These are phyloP conservation scores for Eimeria maxima DNA, from an alignment of 169 alveolate genomes.

Conservation along the genomic window DNA sequence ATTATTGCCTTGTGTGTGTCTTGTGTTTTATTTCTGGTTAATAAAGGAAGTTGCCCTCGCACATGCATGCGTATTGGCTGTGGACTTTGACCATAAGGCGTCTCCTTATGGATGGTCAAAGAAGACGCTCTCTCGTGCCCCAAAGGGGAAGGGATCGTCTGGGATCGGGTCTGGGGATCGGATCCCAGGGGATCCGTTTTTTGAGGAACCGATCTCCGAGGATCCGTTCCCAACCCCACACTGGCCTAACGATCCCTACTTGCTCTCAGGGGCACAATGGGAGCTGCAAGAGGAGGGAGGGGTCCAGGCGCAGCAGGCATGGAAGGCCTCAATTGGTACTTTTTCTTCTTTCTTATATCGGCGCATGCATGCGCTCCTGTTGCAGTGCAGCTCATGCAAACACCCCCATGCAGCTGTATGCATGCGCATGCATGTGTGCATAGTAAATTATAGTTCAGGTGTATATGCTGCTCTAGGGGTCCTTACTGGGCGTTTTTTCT, in stretches of 20 bases:
- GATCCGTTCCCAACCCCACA: not conserved
- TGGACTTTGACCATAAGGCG: constrained; percentile 26
- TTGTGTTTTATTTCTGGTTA: not conserved
- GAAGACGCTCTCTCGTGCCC: not conserved
- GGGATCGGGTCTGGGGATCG: not conserved
- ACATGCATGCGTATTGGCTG: not conserved
- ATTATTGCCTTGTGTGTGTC: not conserved
- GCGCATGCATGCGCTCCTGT: not conserved
- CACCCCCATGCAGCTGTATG: too few species aligned
- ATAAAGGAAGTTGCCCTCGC: not conserved
- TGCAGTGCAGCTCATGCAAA: too few species aligned
- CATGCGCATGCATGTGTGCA: too few species aligned
- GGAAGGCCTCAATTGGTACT: not conserved
- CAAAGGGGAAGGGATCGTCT: not conserved
- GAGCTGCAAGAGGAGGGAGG: constrained; percentile 22
- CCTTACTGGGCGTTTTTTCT: too few species aligned
- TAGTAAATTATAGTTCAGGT: too few species aligned
- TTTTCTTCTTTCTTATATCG: too few species aligned
- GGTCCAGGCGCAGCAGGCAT: constrained; percentile 7
- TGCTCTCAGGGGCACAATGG: constrained; percentile 17
- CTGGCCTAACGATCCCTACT: constrained; percentile 37
- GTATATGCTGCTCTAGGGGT: too few species aligned
- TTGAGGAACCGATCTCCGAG: too few species aligned
- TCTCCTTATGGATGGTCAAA: not conserved
- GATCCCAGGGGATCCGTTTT: too few species aligned